These are phyloP conservation scores for Erucastrum elatum DNA, from an alignment of 345 rosid species.

Conservation along the genomic window DNA sequence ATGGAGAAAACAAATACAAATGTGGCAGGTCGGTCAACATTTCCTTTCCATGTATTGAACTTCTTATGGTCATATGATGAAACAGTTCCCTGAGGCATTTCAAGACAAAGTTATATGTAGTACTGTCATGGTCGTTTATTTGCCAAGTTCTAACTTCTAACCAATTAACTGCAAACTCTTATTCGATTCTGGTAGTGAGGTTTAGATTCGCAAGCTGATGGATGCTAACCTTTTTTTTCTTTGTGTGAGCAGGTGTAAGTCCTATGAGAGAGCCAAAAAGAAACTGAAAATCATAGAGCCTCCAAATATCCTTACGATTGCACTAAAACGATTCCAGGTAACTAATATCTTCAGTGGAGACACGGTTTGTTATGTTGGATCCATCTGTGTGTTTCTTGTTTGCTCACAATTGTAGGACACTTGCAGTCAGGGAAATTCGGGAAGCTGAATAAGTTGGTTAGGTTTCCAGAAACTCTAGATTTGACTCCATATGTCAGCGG, in stretches of 20 bases:
- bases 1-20: conserved; percentile 93
- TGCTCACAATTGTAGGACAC: conserved; percentile 28
- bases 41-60: conserved; percentile 11
- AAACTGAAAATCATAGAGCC: conserved; percentile 79
- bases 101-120: background rate
- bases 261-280: conserved; percentile 89
- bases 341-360: background rate
- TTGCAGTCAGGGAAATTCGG: conserved; percentile 93
- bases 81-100: background rate
- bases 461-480: conserved; percentile 80
- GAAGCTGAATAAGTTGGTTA: conserved; percentile 81
- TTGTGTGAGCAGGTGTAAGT: conserved; percentile 63
- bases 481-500: conserved; percentile 91
- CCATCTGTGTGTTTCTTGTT: conserved; percentile 13
- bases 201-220: conserved; percentile 9
- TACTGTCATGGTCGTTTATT: conserved; percentile 13
- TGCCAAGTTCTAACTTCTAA: conserved; percentile 12
- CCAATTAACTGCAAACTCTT: conserved; percentile 7
- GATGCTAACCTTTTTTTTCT: conserved; percentile 4
- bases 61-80: background rate
- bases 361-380: background rate
- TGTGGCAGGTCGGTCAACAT: conserved; percentile 71
- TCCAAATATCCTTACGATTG: conserved; percentile 93
- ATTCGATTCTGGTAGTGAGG: background rate
- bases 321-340: conserved; percentile 95